Evolutionary conservation across 495 filamentous ascomycete genomes (phyloP), one percentile per base, ranked within the genome.

Genomic region (Neurospora sp.): DNA sequence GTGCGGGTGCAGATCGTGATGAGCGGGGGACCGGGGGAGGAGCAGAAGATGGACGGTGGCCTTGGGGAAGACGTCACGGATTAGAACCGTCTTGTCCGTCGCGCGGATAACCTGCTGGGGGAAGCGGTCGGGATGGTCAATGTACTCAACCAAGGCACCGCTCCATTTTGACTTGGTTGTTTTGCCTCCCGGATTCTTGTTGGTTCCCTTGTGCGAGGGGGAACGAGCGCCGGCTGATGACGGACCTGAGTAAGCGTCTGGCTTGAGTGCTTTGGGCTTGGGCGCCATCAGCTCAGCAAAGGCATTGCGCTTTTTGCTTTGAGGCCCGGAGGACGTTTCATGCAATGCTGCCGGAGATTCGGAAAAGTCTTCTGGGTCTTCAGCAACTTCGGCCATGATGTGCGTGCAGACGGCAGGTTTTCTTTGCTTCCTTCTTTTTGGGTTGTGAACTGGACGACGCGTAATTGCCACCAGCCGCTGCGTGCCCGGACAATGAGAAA

Each of bases 11-110:
- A 89, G 83, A 10, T 84, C 79, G 73, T 84, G 87, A 76, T 90
- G 90, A 2, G 83, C 74, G 0, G 84, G 80, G 48, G 92, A 87
- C 31, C 94, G 91, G 10, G 94, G 93, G 4, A 99, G 88, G 10
- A 99, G 88, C 16, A 99, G 93, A 0, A 93, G 84, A 81, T 99
- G 96, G 8, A 98, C 82, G 14, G 86, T 88, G 27, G 93, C 89
- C 80, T 98, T 98, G 5, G 95, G 94, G 78, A 88, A 99, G 69
- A 87, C 79, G 80, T 99, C 96, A 53, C 91, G 83, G 81, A 98
- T 93, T 17, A 88, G 87, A 53, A 98, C 94, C 73, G 92, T 96
- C 73, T 90, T 81, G 8, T 84, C 81, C 75, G 90, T 88, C 81
- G 91, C 82, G 78, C 88, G 91, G 68, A 98, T 85, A 1, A 98